Conservation (phyloP, 306 rosid genomes). For the Glycine latifolia region DNA sequence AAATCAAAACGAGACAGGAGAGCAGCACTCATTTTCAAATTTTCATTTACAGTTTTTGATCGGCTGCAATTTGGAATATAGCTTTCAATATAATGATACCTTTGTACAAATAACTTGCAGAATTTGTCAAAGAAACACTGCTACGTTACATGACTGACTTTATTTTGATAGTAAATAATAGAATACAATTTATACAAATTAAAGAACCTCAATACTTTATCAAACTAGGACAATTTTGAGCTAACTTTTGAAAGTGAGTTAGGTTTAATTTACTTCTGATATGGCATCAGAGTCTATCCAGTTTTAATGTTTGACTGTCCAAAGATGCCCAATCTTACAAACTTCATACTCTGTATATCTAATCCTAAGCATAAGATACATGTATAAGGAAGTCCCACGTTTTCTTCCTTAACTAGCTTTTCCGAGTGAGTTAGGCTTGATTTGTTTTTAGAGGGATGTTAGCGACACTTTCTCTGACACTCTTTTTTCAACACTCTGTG, state of each 20-base stretch:
- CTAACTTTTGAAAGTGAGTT: not conserved
- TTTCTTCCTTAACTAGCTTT: not conserved
- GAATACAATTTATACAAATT: conserved; percentile 8
- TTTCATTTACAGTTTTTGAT: conserved; percentile 96
- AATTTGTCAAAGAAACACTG: conserved; percentile 38
- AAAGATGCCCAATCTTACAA: not conserved
- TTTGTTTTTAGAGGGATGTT: not conserved
- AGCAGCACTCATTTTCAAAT: conserved; percentile 91
- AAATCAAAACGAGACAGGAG: conserved; percentile 92
- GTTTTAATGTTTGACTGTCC: not conserved
- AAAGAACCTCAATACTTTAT: conserved; percentile 10
- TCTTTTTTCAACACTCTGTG: no score
- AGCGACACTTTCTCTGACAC: no score
- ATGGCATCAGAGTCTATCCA: not conserved
- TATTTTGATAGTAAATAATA: conserved; percentile 19
- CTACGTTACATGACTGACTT: conserved; percentile 32
- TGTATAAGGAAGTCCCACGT: not conserved
- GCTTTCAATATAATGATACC: conserved; percentile 39
- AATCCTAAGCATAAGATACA: not conserved
- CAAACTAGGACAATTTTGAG: not conserved
- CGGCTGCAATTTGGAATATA: conserved; percentile 69
- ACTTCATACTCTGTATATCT: not conserved
- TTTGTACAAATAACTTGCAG: conserved; percentile 41
- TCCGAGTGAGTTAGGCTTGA: not conserved
- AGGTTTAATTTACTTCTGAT: not conserved